A percentile compares a stretch with the other conserved stretches of the same genome.
Evolutionary conservation across 2,329 filamentous ascomycete species (phyloP).

Genomic region (Ceratocystis albifundus): DNA sequence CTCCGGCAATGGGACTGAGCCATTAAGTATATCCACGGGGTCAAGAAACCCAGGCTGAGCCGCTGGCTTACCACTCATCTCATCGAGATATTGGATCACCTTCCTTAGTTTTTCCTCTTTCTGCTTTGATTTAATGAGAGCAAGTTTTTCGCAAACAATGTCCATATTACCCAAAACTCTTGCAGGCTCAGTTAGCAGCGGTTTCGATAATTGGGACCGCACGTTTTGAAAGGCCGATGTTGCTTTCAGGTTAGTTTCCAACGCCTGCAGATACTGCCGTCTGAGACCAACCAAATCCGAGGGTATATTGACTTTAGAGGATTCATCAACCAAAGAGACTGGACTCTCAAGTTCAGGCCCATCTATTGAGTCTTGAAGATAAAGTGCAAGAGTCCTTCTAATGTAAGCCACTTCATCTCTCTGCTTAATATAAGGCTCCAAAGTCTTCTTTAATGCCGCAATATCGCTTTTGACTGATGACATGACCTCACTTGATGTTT

Average conservation of each 20-base stretch:
- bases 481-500: constrained; percentile 4
- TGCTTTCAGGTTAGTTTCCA: constrained; percentile 43
- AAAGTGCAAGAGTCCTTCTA: constrained; percentile 42
- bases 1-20: constrained; percentile 36
- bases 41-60: constrained; percentile 41
- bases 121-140: constrained; percentile 40
- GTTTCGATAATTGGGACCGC: constrained; percentile 20
- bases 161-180: not conserved
- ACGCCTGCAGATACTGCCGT: constrained; percentile 44
- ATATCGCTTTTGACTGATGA: constrained; percentile 1
- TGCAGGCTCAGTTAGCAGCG: not conserved
- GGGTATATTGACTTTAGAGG: constrained; percentile 24
- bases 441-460: constrained; percentile 22
- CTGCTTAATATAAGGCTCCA: constrained; percentile 45
- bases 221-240: constrained; percentile 37
- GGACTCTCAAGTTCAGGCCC: constrained; percentile 20
- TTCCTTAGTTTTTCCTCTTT: constrained; percentile 41
- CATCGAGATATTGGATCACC: constrained; percentile 41
- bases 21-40: constrained; percentile 38
- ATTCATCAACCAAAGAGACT: constrained; percentile 21
- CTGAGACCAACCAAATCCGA: constrained; percentile 38
- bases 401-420: constrained; percentile 48
- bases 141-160: constrained; percentile 40
- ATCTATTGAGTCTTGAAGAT: constrained; percentile 32
- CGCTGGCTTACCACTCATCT: constrained; percentile 42